Percentiles rank a stretch among this genome's conserved stretches.
phyloP scores from a whole-genome alignment of 495 filamentous ascomycete species.

The Amphirosellinia nigrospora region DNA sequence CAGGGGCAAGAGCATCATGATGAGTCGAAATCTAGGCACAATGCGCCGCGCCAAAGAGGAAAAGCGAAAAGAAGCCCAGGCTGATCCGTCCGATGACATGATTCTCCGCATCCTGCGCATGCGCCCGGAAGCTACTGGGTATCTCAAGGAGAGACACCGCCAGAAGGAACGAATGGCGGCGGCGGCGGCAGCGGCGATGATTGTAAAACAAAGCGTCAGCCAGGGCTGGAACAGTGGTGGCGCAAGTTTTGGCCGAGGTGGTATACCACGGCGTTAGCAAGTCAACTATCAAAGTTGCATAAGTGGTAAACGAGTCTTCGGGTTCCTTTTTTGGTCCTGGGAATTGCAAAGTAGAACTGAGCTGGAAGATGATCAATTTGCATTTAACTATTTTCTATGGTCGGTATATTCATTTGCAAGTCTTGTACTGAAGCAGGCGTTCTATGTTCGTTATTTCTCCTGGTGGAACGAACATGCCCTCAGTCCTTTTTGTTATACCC shows the following conservation, averaged over 20 bases:
- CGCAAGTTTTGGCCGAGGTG: constrained; percentile 66
- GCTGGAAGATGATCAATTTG: not conserved
- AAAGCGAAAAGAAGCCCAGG: constrained; percentile 92
- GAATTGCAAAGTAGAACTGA: constrained; percentile 7
- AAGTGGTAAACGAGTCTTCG: constrained; percentile 30
- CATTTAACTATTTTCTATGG: not conserved
- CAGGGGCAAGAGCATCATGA: constrained; percentile 92
- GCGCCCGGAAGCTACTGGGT: constrained; percentile 90
- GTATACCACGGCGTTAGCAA: constrained; percentile 46
- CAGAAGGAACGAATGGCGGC: constrained; percentile 94
- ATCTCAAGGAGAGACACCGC: constrained; percentile 86
- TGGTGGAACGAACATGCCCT: not conserved
- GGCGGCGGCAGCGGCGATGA: constrained; percentile 87
- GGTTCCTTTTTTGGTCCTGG: constrained; percentile 30
- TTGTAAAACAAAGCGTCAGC: constrained; percentile 89
- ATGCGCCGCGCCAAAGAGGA: constrained; percentile 96
- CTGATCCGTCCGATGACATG: constrained; percentile 98
- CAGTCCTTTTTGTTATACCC: constrained; percentile 20
- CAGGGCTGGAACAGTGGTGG: constrained; percentile 64
- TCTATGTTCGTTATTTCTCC: not conserved
- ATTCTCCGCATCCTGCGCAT: constrained; percentile 95
- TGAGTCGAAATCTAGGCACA: constrained; percentile 91
- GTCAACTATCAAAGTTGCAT: constrained; percentile 19
- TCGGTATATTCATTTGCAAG: not conserved
- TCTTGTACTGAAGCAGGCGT: not conserved